A percentile compares a stretch with the other conserved stretches of the same genome.
Conservation (phyloP, 805 yeast genomes). For the Starmerella sp. region DNA sequence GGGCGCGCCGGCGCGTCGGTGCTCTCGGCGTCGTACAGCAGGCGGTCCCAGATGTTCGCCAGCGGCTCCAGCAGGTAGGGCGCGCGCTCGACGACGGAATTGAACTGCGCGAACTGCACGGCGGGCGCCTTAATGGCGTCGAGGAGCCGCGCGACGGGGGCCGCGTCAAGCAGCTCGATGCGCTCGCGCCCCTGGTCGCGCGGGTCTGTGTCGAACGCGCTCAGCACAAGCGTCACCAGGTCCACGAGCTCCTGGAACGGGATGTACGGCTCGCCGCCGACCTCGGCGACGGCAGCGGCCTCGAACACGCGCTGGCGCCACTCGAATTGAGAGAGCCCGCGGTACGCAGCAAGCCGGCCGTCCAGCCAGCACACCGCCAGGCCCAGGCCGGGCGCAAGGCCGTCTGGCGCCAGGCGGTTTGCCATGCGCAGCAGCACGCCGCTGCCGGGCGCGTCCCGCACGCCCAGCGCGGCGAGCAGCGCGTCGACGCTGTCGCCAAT, state of each 20-base stretch:
- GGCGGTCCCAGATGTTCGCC: conserved; percentile 35
- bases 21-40: conserved; percentile 29
- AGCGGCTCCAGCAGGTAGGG: conserved; percentile 33
- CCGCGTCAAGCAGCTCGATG: background rate
- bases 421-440: conserved; percentile 18
- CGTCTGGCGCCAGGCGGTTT: background rate
- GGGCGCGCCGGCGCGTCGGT: conserved; percentile 8
- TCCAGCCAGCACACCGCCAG: conserved; percentile 15
- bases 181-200: background rate
- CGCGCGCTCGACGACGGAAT: conserved; percentile 3
- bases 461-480: conserved; percentile 10
- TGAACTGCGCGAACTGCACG: conserved; percentile 10
- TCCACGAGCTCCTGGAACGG: conserved; percentile 16
- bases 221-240: conserved; percentile 12
- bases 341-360: conserved; percentile 12
- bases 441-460: conserved; percentile 7
- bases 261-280: conserved; percentile 15
- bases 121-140: conserved; percentile 17
- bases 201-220: conserved; percentile 20
- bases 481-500: conserved; percentile 3
- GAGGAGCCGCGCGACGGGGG: conserved; percentile 7
- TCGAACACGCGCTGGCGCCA: conserved; percentile 15
- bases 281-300: conserved; percentile 9
- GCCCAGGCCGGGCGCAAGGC: background rate
- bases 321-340: conserved; percentile 1